Evolutionary conservation across 1,284 basidiomycete genomes (phyloP).

Genomic region (Ganoderma resinaceum): DNA sequence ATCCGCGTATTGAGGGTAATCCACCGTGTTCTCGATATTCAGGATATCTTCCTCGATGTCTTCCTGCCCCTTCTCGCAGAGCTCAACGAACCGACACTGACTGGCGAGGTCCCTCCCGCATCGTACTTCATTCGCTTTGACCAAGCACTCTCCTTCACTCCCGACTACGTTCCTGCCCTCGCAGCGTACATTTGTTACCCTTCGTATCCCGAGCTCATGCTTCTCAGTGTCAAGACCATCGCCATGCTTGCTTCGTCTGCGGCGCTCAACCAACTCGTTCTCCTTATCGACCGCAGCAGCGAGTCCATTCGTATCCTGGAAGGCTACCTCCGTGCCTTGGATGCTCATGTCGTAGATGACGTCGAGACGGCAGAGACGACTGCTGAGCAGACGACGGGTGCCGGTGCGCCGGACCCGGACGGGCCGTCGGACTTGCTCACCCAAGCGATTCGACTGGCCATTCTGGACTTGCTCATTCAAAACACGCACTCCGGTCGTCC

Average conservation of each 20-base stretch:
- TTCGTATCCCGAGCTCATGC: constrained; percentile 74
- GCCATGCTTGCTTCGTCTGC: constrained; percentile 67
- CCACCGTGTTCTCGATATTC: constrained; percentile 83
- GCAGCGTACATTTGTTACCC: constrained; percentile 84
- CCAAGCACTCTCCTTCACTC: constrained; percentile 80
- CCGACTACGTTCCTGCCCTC: constrained; percentile 83
- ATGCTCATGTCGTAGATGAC: constrained; percentile 67
- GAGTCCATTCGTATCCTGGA: constrained; percentile 89
- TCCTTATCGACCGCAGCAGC: constrained; percentile 82
- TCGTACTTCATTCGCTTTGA: constrained; percentile 81
- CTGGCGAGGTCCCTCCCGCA: constrained; percentile 63
- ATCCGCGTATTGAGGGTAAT: constrained; percentile 85
- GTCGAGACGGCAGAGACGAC: constrained; percentile 62
- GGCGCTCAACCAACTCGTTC: constrained; percentile 74
- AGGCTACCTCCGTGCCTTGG: constrained; percentile 79
- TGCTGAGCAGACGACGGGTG: constrained; percentile 71
- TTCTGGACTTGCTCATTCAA: constrained; percentile 87
- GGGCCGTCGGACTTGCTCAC: constrained; percentile 54
- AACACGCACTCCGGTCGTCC: constrained; percentile 72
- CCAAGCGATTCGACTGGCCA: constrained; percentile 79
- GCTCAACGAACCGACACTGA: constrained; percentile 59
- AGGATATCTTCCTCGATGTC: constrained; percentile 90
- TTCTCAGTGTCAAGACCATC: constrained; percentile 85
- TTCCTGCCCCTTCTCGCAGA: constrained; percentile 83
- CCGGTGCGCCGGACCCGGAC: constrained; percentile 67